phyloP scores from a whole-genome alignment of 139 green algal species.

The Haematococcus sp. region DNA sequence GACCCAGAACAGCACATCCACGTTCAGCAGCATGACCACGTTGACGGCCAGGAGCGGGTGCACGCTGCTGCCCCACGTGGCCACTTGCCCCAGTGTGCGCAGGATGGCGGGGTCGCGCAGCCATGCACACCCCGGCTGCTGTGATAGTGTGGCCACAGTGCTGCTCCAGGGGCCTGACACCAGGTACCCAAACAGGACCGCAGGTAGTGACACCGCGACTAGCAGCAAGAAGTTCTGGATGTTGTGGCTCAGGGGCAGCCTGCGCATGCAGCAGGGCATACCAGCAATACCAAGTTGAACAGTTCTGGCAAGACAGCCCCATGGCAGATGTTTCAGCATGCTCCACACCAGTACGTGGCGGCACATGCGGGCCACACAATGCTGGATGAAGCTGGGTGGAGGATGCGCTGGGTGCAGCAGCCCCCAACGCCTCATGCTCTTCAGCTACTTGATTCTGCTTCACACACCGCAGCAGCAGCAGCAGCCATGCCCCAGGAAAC shows the following conservation, averaged over 20 bases:
- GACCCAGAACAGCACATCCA: slow-evolving; percentile 54
- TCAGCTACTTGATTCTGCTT: no score
- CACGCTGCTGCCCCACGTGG: neutral
- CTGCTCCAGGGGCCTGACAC: neutral
- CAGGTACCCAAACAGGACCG: neutral
- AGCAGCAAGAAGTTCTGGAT: neutral
- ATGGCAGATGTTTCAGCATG: no score
- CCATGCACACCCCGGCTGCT: neutral
- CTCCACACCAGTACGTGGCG: no score
- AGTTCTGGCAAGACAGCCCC: no score
- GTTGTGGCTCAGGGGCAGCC: neutral
- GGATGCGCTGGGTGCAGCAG: no score
- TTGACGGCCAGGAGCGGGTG: slow-evolving; percentile 40
- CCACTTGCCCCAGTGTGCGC: neutral
- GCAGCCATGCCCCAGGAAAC: no score
- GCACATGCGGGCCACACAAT: no score
- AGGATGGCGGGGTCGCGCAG: no score
- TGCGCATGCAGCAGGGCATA: neutral
- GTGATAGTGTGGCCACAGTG: neutral
- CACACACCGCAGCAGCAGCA: no score
- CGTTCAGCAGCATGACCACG: slow-evolving; percentile 44
- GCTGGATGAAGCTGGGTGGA: no score
- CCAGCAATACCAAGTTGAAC: no score
- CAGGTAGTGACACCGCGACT: slow-evolving; percentile 8
- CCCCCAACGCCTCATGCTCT: no score